Percentiles rank a stretch among this genome's conserved stretches.
phyloP scores from a whole-genome alignment of 768 basidiomycete genomes.

The Fomitopsis pulvina region DNA sequence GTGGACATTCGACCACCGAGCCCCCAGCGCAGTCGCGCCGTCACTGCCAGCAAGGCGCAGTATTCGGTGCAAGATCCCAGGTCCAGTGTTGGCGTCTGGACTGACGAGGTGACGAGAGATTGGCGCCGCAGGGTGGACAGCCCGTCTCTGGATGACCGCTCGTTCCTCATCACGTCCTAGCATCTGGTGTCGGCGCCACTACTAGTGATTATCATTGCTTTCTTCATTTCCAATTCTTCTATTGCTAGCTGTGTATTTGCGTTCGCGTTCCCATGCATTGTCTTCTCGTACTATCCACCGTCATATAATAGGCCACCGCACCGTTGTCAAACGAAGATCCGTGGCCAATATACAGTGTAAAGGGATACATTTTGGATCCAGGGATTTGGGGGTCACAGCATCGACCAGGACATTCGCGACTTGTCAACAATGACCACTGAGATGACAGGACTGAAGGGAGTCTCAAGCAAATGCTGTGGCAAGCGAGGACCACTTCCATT shows the following conservation, averaged over 20 bases:
- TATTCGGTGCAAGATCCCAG: background rate
- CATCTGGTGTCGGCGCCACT: too few species aligned
- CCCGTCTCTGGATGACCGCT: slow-evolving; percentile 2
- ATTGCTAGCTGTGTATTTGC: background rate
- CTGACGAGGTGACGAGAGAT: background rate
- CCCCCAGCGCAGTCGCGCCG: background rate
- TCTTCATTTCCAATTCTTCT: background rate
- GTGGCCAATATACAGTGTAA: too few species aligned
- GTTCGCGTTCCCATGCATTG: background rate
- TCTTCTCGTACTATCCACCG: background rate
- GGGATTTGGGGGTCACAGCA: too few species aligned
- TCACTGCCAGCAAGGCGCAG: too few species aligned
- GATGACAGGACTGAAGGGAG: background rate
- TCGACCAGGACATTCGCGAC: too few species aligned
- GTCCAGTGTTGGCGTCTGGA: background rate
- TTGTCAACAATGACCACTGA: background rate
- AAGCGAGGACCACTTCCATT: background rate
- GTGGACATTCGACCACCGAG: background rate
- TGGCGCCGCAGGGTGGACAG: background rate
- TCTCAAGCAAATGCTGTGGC: background rate
- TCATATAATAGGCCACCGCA: too few species aligned
- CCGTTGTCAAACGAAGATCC: too few species aligned
- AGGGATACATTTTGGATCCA: too few species aligned
- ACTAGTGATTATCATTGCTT: too few species aligned
- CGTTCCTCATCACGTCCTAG: slow-evolving; percentile 3